These are phyloP conservation scores for Russula dissimulans DNA, from an alignment of 768 basidiomycete species.

Conservation along the genomic window DNA sequence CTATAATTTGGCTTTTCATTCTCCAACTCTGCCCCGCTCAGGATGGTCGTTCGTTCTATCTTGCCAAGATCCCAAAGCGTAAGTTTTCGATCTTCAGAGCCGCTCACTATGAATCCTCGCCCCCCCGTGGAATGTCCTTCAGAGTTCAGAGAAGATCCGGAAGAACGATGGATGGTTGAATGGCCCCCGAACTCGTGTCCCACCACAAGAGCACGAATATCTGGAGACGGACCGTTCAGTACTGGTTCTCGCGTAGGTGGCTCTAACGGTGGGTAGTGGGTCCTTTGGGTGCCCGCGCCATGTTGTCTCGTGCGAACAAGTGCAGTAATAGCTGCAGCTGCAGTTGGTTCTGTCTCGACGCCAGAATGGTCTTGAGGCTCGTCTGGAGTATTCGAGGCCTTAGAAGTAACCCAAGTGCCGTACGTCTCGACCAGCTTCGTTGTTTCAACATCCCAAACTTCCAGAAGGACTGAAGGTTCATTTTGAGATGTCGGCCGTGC, in stretches of 20 bases:
- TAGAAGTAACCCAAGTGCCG: constrained; percentile 41
- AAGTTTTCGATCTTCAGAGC: constrained; percentile 83
- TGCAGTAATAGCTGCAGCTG: constrained; percentile 70
- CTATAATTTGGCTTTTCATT: constrained; percentile 69
- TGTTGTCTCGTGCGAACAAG: constrained; percentile 63
- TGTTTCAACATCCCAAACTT: constrained; percentile 92
- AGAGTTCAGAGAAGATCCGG: constrained; percentile 18
- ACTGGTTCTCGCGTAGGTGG: constrained; percentile 23
- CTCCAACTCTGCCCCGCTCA: constrained; percentile 74
- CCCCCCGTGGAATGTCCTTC: constrained; percentile 14
- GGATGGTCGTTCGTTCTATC: constrained; percentile 61
- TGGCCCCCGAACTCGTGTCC: constrained; percentile 75
- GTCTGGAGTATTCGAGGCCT: constrained; percentile 38
- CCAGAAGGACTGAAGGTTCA: constrained; percentile 41
- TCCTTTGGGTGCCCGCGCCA: constrained; percentile 20
- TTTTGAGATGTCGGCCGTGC: constrained; percentile 28
- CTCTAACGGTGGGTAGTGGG: constrained; percentile 22
- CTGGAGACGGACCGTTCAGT: constrained; percentile 44
- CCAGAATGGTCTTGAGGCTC: constrained; percentile 46
- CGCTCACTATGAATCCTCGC: constrained; percentile 74
- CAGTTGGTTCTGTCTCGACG: constrained; percentile 48
- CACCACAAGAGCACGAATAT: constrained; percentile 59
- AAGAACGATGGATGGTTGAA: constrained; percentile 31
- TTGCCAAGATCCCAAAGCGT: constrained; percentile 80
- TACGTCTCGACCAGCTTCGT: constrained; percentile 73